phyloP scores from a whole-genome alignment of 345 rosid genomes.

The Clausena lansium region DNA sequence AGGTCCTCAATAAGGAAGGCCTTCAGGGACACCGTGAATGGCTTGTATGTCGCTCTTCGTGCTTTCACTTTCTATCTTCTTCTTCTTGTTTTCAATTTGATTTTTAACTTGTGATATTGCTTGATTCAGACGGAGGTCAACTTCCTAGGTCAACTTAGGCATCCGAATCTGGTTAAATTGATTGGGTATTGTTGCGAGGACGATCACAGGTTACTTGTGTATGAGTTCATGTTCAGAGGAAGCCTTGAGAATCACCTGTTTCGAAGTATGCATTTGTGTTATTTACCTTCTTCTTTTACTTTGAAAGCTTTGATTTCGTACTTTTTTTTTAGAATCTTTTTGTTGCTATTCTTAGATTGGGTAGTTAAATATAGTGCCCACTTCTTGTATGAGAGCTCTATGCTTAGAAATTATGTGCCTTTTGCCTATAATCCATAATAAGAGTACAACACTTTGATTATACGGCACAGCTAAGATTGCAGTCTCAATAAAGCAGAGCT shows the following conservation, averaged over 20 bases:
- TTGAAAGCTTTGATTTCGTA: neutral
- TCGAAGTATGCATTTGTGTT: constrained; percentile 55
- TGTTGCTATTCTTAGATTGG: neutral
- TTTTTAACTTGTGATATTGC: neutral
- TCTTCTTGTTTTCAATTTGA: neutral
- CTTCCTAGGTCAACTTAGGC: constrained; percentile 90
- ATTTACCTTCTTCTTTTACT: neutral
- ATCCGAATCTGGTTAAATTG: constrained; percentile 92
- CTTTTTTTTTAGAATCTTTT: neutral
- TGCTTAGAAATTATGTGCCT: neutral
- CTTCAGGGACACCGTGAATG: constrained; percentile 98
- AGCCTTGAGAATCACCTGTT: constrained; percentile 97
- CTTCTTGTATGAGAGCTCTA: neutral
- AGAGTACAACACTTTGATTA: neutral
- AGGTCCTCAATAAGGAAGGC: constrained; percentile 95
- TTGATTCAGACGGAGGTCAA: constrained; percentile 37
- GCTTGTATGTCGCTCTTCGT: constrained; percentile 51
- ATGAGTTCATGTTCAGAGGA: constrained; percentile 94
- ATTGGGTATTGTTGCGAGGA: constrained; percentile 95
- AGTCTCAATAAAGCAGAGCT: neutral
- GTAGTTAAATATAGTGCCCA: neutral
- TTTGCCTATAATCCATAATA: neutral
- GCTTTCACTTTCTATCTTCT: neutral
- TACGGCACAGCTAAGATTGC: neutral
- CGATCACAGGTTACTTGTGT: constrained; percentile 89